phyloP scores from a whole-genome alignment of 108 stramenopile species.

The Nannochloropsis salina region DNA sequence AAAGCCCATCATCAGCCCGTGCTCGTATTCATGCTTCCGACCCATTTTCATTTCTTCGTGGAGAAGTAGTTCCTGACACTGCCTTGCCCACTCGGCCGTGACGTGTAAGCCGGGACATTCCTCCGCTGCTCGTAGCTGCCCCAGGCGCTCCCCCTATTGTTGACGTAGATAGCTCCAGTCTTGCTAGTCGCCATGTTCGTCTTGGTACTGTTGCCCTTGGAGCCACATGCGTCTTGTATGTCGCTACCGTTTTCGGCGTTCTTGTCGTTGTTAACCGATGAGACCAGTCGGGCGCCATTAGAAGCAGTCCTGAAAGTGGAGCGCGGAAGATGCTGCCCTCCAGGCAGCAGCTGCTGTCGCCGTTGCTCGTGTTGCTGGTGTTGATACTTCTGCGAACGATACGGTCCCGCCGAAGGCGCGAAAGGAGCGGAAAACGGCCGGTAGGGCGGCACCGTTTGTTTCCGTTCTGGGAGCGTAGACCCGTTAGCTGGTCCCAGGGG shows the following conservation, averaged over 20 bases:
- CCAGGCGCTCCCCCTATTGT: constrained; percentile 11
- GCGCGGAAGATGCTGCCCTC: background rate
- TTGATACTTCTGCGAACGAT: constrained; percentile 16
- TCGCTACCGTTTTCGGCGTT: background rate
- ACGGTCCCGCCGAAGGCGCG: background rate
- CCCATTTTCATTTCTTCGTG: background rate
- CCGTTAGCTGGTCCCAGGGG: no score
- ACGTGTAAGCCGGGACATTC: background rate
- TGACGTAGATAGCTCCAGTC: background rate
- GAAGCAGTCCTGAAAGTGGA: background rate
- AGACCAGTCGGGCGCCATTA: no score
- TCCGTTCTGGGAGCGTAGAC: background rate
- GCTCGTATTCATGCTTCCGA: background rate
- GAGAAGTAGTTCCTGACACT: constrained; percentile 13
- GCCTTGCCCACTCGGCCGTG: background rate
- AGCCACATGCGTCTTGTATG: background rate
- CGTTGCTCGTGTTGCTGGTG: background rate
- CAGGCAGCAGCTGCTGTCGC: background rate
- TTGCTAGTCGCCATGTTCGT: background rate
- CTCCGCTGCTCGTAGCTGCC: background rate
- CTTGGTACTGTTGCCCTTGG: background rate
- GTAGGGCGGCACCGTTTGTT: background rate
- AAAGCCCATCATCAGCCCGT: no score
- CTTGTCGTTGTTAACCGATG: background rate
- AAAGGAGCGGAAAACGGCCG: background rate